These are phyloP conservation scores for Solanum appendiculatum DNA, from an alignment of 257 asterid species.

Conservation along the genomic window DNA sequence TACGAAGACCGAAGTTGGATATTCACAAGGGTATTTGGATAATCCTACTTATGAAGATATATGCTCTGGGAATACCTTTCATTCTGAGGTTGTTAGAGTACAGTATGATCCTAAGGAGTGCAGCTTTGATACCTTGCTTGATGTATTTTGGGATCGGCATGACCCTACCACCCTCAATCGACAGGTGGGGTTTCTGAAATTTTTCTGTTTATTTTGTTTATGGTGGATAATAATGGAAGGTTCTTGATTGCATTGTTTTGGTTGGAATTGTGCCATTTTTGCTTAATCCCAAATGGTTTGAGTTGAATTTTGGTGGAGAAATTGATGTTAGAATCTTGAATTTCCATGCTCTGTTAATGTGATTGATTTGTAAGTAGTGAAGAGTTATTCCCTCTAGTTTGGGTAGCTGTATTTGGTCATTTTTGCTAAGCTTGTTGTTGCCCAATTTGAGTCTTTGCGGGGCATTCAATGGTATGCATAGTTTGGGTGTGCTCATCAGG, in stretches of 20 bases:
- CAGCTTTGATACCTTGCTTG: slow-evolving; percentile 52
- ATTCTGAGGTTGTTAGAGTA: slow-evolving; percentile 82
- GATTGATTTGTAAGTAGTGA: background rate
- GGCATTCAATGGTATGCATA: background rate
- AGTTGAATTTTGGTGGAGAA: background rate
- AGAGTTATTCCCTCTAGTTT: background rate
- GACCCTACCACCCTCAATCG: slow-evolving; percentile 96
- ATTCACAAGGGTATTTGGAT: slow-evolving; percentile 56
- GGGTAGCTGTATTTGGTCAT: background rate
- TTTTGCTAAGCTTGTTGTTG: background rate
- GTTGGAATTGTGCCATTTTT: background rate
- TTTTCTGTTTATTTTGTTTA: background rate
- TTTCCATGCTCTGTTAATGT: background rate
- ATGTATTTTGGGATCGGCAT: slow-evolving; percentile 83
- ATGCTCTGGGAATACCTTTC: slow-evolving; percentile 69
- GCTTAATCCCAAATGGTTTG: background rate
- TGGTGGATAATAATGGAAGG: background rate
- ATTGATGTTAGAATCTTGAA: background rate
- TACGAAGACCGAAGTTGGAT: slow-evolving; percentile 79
- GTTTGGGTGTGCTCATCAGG: background rate
- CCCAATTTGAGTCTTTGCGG: background rate
- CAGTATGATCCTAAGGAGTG: slow-evolving; percentile 88
- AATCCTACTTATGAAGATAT: slow-evolving; percentile 75
- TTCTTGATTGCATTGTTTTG: background rate
- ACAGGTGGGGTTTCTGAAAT: slow-evolving; percentile 33